Conservation (phyloP, 2,329 filamentous ascomycete genomes). For the Fusarium piperis region DNA sequence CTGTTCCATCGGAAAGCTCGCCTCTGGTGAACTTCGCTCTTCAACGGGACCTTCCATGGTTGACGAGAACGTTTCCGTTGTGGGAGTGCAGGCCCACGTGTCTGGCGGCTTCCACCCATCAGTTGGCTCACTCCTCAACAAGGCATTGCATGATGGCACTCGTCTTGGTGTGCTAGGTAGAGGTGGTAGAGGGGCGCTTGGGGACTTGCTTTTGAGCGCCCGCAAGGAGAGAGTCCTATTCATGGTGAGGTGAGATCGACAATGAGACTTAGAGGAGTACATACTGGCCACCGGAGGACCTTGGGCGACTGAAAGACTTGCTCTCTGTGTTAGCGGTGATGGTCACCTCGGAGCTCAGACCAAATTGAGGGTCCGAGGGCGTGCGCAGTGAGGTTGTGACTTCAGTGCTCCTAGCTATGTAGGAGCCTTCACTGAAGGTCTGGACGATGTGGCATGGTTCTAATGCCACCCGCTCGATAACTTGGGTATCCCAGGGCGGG, state of each 20-base stretch:
- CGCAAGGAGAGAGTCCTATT: slow-evolving; percentile 11
- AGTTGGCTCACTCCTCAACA: not conserved
- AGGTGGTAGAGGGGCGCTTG: not conserved
- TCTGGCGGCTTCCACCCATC: slow-evolving; percentile 25
- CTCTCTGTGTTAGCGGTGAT: slow-evolving; percentile 12
- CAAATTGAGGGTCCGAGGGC: not conserved
- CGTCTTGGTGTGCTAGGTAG: slow-evolving; percentile 1
- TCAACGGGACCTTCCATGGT: not conserved
- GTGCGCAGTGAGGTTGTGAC: slow-evolving; percentile 15
- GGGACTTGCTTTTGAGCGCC: slow-evolving; percentile 13
- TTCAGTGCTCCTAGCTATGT: slow-evolving; percentile 30
- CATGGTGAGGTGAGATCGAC: not conserved
- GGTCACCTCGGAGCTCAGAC: slow-evolving; percentile 28
- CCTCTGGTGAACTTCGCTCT: not conserved
- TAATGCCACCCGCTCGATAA: not conserved
- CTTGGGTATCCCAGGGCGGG: slow-evolving; percentile 1
- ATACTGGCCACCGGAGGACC: slow-evolving; percentile 13
- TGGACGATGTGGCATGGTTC: slow-evolving; percentile 24
- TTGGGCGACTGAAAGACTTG: slow-evolving; percentile 2
- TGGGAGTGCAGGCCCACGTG: slow-evolving; percentile 24
- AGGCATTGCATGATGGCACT: slow-evolving; percentile 14
- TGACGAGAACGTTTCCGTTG: slow-evolving; percentile 3
- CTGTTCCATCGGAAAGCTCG: not conserved
- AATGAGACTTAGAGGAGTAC: rapidly evolving
- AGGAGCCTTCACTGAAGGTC: slow-evolving; percentile 24